These are phyloP conservation scores for Diaporthe citriasiana DNA, from an alignment of 2,329 filamentous ascomycete species.

Conservation along the genomic window DNA sequence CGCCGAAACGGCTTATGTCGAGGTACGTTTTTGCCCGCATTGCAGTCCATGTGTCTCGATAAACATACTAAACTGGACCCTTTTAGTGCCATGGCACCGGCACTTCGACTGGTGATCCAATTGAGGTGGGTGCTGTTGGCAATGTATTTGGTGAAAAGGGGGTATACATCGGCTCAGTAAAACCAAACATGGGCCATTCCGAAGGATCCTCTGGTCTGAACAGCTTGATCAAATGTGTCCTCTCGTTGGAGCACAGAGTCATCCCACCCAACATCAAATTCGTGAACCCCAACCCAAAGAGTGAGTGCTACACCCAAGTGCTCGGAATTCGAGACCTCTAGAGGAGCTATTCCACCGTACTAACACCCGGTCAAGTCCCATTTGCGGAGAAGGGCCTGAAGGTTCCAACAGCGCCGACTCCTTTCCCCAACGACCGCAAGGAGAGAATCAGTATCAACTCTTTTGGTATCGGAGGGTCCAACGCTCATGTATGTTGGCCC, in stretches of 20 bases:
- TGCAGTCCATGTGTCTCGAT: background rate
- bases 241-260: background rate
- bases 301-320: background rate
- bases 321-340: too few species aligned
- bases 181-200: background rate
- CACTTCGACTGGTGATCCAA: background rate
- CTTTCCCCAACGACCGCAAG: constrained; percentile 49
- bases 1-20: background rate
- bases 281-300: background rate
- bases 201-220: background rate
- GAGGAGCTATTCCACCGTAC: too few species aligned
- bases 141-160: background rate
- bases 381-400: background rate
- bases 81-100: background rate
- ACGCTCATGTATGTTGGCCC: background rate
- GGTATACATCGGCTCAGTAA: background rate
- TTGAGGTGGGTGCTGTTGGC: background rate
- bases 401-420: constrained; percentile 39
- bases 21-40: background rate
- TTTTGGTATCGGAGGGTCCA: constrained; percentile 23
- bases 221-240: background rate
- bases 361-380: background rate
- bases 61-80: background rate
- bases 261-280: background rate
- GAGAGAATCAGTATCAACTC: constrained; percentile 45